Evolutionary conservation across 2,329 filamentous ascomycete genomes (phyloP), one percentile per base, ranked within the genome.

Genomic region (Arachnopeziza araneosa): DNA sequence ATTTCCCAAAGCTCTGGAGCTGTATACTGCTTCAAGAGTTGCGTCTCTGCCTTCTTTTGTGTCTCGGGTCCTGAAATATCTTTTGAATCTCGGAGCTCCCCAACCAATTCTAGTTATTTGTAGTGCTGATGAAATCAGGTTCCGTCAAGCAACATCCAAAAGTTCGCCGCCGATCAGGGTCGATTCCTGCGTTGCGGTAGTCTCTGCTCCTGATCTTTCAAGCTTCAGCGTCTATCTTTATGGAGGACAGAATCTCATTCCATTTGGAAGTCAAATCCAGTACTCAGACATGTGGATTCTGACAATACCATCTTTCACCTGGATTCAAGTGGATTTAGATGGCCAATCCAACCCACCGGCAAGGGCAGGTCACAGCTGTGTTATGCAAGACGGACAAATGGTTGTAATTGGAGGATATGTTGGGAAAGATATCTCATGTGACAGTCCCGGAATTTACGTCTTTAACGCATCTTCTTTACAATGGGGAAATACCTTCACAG

Each of bases 181-280:
- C 23, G 89, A 91, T 68, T 86, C 87, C 0, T 91, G 88, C 68
- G 85, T 87, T 12, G 85, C 87, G 0, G 82, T 89, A 21, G 87
- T 84, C 50, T 84, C 85, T 19, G 86, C 87, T 12, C 82, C 87
- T 44, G 36, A 44, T 44, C 36, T 19, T 7, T 19, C 17, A 44
- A 89, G 85, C 26, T 90, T 90, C 70, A 89, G 92, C 69, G 80
- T 93, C 52, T 91, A 92, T 74, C 82, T 92, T 75, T 92, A 88
- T 69, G 89, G 88, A 14, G 89, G 89, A 0, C 89, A 92, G 70
- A 89, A 89, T 64, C 77, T 92, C 0, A 78, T 83, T 24, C 88
- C 89, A 0, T 81, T 79, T 61, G 85, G 75, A 58, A 71, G 75
- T 32, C 81, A 83, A 70, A 77, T 73, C 0, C 81, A 83, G 67